Conservation (phyloP, 768 basidiomycete species). For the Daedaleopsis sinensis region DNA sequence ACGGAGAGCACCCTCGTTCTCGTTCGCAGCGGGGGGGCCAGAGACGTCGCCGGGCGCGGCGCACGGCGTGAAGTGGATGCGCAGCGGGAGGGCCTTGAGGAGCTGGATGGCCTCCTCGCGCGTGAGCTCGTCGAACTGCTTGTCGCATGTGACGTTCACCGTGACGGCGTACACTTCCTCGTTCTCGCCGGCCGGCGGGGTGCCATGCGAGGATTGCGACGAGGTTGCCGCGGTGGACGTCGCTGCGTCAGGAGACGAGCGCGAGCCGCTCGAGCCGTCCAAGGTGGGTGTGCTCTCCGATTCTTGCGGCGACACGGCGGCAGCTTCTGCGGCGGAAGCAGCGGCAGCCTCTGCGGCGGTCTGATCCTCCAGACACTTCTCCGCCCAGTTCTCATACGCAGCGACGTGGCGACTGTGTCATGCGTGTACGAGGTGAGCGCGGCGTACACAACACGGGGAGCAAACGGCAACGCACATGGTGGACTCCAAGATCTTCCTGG, state of each 20-base stretch:
- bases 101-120: constrained; percentile 15
- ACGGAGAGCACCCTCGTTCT: not conserved
- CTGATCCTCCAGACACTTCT: not conserved
- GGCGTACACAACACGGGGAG: not conserved
- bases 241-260: not conserved
- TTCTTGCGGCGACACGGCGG: not conserved
- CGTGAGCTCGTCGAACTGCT: constrained; percentile 17
- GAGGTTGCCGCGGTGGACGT: not conserved
- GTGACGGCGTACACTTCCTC: constrained; percentile 8
- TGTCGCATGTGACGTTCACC: constrained; percentile 11
- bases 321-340: not conserved
- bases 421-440: not conserved
- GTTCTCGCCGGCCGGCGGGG: not conserved
- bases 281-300: not conserved
- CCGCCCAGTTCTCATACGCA: constrained; percentile 1
- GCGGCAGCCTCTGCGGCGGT: not conserved
- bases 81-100: constrained; percentile 17
- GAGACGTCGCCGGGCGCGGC: not conserved
- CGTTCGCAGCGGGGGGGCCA: not conserved
- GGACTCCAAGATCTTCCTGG: not conserved
- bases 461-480: not conserved
- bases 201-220: not conserved
- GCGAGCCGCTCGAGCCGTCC: not conserved
- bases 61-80: constrained; percentile 10
- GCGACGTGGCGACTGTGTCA: not conserved